phyloP scores from a whole-genome alignment of 2,329 filamentous ascomycete species.

The Fusarium burgessii region DNA sequence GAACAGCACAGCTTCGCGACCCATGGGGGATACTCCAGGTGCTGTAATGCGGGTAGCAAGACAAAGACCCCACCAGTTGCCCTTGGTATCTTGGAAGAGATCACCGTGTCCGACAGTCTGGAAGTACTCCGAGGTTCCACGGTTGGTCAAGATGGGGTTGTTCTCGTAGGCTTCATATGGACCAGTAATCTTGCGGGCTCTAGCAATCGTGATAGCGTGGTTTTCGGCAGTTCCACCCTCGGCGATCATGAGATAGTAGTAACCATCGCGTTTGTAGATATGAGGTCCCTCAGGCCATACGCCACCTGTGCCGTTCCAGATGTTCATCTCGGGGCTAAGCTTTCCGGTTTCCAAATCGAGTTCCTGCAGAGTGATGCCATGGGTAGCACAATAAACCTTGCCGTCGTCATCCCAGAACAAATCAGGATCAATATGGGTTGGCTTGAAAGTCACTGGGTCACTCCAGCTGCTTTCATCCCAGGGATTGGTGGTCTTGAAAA shows the following conservation, averaged over 20 bases:
- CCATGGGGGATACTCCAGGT: conserved; percentile 55
- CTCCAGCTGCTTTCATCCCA: conserved; percentile 43
- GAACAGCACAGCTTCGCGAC: conserved; percentile 59
- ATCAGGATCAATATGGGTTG: conserved; percentile 56
- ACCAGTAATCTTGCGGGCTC: conserved; percentile 50
- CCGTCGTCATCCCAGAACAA: conserved; percentile 68
- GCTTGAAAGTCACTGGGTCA: conserved; percentile 43
- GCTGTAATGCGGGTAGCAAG: conserved; percentile 47
- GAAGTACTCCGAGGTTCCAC: conserved; percentile 47
- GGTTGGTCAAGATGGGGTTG: conserved; percentile 56
- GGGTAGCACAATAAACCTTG: conserved; percentile 60
- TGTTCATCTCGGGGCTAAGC: conserved; percentile 48
- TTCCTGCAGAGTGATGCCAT: conserved; percentile 48
- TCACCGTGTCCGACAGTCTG: conserved; percentile 51
- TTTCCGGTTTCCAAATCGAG: conserved; percentile 20
- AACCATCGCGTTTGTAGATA: conserved; percentile 56
- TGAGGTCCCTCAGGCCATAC: conserved; percentile 65
- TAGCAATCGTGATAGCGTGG: conserved; percentile 54
- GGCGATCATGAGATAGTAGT: conserved; percentile 59
- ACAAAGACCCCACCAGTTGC: conserved; percentile 61
- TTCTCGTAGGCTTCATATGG: conserved; percentile 52
- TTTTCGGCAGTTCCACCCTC: conserved; percentile 58
- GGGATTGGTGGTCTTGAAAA: conserved; percentile 34
- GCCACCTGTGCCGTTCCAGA: conserved; percentile 62
- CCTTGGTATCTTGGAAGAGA: conserved; percentile 49